phyloP scores from a whole-genome alignment of 164 flowering plant species.

The Pachysandra terminalis region DNA sequence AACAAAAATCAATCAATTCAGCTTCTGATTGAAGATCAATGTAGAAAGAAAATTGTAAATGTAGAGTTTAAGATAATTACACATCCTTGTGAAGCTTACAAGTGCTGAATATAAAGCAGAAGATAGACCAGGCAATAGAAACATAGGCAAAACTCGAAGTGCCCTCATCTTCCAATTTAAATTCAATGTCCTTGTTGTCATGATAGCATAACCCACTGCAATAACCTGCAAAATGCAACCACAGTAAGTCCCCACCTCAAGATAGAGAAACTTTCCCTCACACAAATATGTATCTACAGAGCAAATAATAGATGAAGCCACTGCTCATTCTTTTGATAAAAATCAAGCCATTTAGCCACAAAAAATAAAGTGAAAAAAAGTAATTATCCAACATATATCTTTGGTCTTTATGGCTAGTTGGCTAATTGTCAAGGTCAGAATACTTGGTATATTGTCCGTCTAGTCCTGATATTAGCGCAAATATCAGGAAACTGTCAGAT shows the following conservation, averaged over 20 bases:
- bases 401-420: no score
- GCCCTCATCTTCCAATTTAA: slow-evolving; percentile 89
- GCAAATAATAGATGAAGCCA: no score
- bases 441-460: no score
- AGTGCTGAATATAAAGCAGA: slow-evolving; percentile 46
- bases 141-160: slow-evolving; percentile 77
- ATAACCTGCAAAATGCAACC: slow-evolving; percentile 41
- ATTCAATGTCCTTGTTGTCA: slow-evolving; percentile 71
- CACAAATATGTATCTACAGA: slow-evolving; percentile 1
- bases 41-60: not conserved
- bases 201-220: slow-evolving; percentile 86
- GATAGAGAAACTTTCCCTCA: not conserved
- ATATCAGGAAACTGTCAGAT: no score
- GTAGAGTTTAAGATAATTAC: slow-evolving; percentile 41
- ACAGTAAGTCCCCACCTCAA: slow-evolving; percentile 3
- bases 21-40: no score
- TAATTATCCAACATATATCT: not conserved
- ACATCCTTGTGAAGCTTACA: slow-evolving; percentile 49
- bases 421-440: no score
- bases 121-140: slow-evolving; percentile 66
- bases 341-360: not conserved
- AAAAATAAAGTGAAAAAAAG: not conserved
- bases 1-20: no score
- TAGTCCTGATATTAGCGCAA: no score
- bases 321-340: not conserved